Percentiles rank a stretch among this genome's conserved stretches.
phyloP scores from a whole-genome alignment of 2,329 filamentous ascomycete species.

The Chaetomium strumarium region DNA sequence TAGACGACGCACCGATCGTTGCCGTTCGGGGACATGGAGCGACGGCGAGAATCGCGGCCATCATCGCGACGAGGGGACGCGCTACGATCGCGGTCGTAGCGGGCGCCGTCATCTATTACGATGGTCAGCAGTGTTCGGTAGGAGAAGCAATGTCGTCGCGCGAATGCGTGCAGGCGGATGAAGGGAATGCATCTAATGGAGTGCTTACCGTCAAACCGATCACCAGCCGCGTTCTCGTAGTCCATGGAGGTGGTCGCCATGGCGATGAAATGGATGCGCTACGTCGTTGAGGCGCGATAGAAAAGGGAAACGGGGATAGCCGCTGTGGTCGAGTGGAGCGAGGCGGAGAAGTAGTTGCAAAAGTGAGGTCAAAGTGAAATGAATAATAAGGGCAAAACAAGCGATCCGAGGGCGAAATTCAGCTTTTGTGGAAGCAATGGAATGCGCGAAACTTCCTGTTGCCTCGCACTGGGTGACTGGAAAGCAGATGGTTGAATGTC shows the following conservation, averaged over 20 bases:
- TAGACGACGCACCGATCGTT: constrained; percentile 43
- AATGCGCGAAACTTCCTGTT: not conserved
- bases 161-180: not conserved
- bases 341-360: not conserved
- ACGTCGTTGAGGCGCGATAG: constrained; percentile 4
- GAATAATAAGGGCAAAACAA: not conserved
- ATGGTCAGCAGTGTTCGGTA: constrained; percentile 14
- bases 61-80: constrained; percentile 62
- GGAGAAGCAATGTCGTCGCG: not conserved
- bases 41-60: constrained; percentile 52
- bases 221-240: constrained; percentile 62
- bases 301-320: not conserved
- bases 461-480: not conserved
- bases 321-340: constrained; percentile 7
- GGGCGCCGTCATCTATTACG: constrained; percentile 53
- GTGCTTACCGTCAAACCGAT: constrained; percentile 58
- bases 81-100: constrained; percentile 62
- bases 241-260: constrained; percentile 65
- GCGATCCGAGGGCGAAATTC: not conserved
- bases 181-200: not conserved
- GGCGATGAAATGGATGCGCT: constrained; percentile 22
- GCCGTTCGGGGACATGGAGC: constrained; percentile 56
- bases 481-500: constrained; percentile 2
- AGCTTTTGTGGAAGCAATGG: not conserved
- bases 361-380: not conserved